Evolutionary conservation across 306 rosid genomes (phyloP), one percentile per base, ranked within the genome.

Genomic region (Cucumis melo): DNA sequence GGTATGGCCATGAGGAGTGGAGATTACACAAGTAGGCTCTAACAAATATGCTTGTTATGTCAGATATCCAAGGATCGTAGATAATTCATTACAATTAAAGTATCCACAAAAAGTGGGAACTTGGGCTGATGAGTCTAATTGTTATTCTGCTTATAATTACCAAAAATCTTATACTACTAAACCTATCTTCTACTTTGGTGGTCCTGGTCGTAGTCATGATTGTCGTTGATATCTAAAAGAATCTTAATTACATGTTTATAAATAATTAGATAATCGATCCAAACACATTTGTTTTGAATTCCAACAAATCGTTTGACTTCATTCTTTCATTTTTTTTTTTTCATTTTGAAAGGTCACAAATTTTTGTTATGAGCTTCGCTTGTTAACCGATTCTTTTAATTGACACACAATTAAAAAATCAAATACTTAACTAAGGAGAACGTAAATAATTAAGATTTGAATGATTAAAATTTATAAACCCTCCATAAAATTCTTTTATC

Each of bases 1-100:
- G 48, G 48, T 21, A 93, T 95, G 7, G 77, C 3, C 1, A 91
- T 91, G 96, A 91, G 95, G 6, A 89, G 96, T 51, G 95, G 96
- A 5, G 51, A 77, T 0, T 78, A 17, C 7, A 85, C 96, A 2
- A 5, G 7, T 14, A 50, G 29, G 3, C 44, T 32, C 2, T n/a
- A 7, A 2, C 2, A 81, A 67, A 2, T 0, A 13, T 0, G 86
- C 96, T 8, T 78, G 89, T 53, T 89, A 11, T 58, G 56, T 92
- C n/a, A 11, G 17, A 3, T 16, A 50, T 0, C 15, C 80, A 1
- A 83, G 84, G 73, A 87, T 90, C 36, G 32, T 64, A 29, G 96
- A 92, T 61, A 80, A 83, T 58, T 87, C 94, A 0, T 50, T 13
- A 11, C 3, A 46, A 7, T 24, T 85, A 12, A 91, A 85, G 87